Conservation (phyloP, 2,329 filamentous ascomycete species). For the Claviceps paspali region DNA sequence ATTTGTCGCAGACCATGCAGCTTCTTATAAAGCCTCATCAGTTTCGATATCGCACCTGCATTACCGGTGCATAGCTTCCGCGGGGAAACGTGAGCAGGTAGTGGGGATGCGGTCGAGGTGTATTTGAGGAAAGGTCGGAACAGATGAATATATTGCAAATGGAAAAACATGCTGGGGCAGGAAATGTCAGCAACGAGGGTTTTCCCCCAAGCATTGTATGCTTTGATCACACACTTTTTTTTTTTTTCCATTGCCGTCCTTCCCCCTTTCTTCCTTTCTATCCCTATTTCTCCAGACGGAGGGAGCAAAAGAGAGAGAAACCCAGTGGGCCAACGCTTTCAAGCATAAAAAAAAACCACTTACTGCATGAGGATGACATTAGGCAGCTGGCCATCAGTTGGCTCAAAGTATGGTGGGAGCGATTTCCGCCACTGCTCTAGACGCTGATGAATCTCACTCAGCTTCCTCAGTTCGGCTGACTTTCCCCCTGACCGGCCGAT, state of each 20-base stretch:
- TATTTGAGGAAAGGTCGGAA: conserved; percentile 95
- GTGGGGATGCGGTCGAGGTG: conserved; percentile 60
- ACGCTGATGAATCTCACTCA: conserved; percentile 80
- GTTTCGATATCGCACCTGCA: conserved; percentile 76
- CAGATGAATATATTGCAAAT: conserved; percentile 86
- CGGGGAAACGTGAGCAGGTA: conserved; percentile 77
- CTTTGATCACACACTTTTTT: too few relatives aligned
- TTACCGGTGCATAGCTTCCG: conserved; percentile 83
- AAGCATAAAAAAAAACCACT: too few relatives aligned
- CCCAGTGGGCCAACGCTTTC: too few relatives aligned
- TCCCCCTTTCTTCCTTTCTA: too few relatives aligned
- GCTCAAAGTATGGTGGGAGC: conserved; percentile 73
- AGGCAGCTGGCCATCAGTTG: conserved; percentile 76
- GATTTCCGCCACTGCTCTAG: conserved; percentile 80
- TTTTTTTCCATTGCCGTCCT: too few relatives aligned
- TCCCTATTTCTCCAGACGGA: too few relatives aligned
- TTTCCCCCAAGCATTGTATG: too few relatives aligned
- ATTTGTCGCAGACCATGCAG: conserved; percentile 84
- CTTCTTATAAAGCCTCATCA: conserved; percentile 89
- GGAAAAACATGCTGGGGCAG: conserved; percentile 79
- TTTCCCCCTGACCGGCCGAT: conserved; percentile 53
- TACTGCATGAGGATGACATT: conserved; percentile 73
- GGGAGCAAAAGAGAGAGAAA: too few relatives aligned
- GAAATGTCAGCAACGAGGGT: conserved; percentile 13
- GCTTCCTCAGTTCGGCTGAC: conserved; percentile 73